These are phyloP conservation scores for Clonostachys rosea DNA, from an alignment of 2,329 filamentous ascomycete species.

Conservation along the genomic window DNA sequence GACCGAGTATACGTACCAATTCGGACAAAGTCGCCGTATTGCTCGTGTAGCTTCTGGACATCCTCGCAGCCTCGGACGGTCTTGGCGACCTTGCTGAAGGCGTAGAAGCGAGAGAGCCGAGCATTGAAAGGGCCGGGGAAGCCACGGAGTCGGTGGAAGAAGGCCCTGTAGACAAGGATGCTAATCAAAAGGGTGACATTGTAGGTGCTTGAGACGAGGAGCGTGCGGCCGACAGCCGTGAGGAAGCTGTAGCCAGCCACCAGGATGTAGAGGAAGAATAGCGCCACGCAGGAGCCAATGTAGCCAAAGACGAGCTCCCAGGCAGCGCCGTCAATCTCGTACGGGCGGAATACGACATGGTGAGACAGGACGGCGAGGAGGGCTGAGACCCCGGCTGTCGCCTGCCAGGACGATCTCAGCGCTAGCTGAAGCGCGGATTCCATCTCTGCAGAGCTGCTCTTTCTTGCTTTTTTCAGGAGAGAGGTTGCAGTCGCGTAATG, in stretches of 20 bases:
- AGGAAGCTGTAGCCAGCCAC: neutral
- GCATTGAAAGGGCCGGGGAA: constrained; percentile 10
- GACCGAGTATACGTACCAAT: constrained; percentile 9
- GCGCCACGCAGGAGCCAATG: neutral
- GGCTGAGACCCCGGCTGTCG: neutral
- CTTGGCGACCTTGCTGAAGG: constrained; percentile 11
- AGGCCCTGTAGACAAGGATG: constrained; percentile 9
- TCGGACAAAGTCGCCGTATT: constrained; percentile 21
- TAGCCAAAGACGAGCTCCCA: constrained; percentile 1
- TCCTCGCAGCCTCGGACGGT: constrained; percentile 14
- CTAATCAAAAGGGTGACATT: constrained; percentile 2
- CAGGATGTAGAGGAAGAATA: neutral
- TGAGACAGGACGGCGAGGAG: constrained; percentile 1
- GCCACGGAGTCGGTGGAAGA: constrained; percentile 10
- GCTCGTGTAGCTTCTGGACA: constrained; percentile 14
- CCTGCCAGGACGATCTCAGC: neutral
- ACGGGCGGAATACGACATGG: constrained; percentile 1
- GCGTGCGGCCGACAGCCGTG: neutral
- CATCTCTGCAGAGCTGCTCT: neutral
- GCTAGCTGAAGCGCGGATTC: neutral
- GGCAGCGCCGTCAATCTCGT: constrained; percentile 1
- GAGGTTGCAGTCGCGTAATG: no score
- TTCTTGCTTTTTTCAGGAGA: no score
- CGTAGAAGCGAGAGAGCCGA: constrained; percentile 11
- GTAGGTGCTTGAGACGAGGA: constrained; percentile 1